Conservation (phyloP, 1,284 basidiomycete genomes). For the Neonothopanus nambi region DNA sequence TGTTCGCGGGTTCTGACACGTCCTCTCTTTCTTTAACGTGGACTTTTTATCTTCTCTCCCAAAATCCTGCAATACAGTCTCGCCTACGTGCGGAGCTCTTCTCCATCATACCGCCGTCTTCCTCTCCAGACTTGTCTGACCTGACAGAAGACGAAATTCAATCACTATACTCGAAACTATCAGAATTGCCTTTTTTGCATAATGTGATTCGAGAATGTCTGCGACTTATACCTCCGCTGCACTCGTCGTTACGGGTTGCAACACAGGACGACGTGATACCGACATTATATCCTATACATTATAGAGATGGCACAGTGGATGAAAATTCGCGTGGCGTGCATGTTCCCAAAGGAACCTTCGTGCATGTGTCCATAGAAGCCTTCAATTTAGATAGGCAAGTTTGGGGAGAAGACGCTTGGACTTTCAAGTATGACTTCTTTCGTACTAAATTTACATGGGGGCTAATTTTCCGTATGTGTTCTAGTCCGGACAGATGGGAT, state of each 20-base stretch:
- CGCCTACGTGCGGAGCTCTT: conserved; percentile 65
- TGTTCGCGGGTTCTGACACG: conserved; percentile 87
- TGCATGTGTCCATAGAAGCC: conserved; percentile 76
- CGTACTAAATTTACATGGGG: not conserved
- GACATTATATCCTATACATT: conserved; percentile 61
- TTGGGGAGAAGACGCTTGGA: conserved; percentile 78
- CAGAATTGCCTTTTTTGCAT: conserved; percentile 71
- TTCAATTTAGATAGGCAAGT: conserved; percentile 73
- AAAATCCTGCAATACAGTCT: conserved; percentile 60
- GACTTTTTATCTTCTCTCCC: conserved; percentile 71
- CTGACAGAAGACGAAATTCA: conserved; percentile 59
- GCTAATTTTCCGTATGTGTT: conserved; percentile 12
- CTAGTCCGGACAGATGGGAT: conserved; percentile 79
- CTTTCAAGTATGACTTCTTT: conserved; percentile 59
- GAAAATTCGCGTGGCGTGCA: conserved; percentile 44
- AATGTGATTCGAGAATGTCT: conserved; percentile 77
- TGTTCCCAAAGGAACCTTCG: conserved; percentile 66
- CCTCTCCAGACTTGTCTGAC: conserved; percentile 33
- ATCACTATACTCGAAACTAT: conserved; percentile 55
- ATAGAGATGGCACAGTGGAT: conserved; percentile 48
- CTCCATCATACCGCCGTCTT: conserved; percentile 37
- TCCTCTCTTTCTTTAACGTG: conserved; percentile 78
- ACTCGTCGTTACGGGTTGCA: conserved; percentile 76
- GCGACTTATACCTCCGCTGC: conserved; percentile 77
- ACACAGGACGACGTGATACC: conserved; percentile 76